Percentiles rank a stretch among this genome's conserved stretches.
These are phyloP conservation scores for Prunus mume DNA, from an alignment of 306 rosid species.

Conservation along the genomic window DNA sequence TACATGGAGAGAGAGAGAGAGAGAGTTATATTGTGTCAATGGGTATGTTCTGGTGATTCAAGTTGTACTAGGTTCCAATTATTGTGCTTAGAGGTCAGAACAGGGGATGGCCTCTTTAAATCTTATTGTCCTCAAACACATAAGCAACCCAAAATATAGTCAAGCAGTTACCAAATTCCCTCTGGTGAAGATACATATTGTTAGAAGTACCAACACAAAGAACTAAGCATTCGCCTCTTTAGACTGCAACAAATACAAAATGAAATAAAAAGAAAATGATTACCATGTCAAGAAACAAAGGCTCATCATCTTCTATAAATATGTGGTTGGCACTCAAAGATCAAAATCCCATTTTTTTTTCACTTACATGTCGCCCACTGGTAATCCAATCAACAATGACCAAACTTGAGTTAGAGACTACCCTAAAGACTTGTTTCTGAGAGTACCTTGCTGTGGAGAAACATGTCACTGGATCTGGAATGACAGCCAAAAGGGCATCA, in stretches of 20 bases:
- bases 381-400: slow-evolving; percentile 95
- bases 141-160: too few relatives aligned
- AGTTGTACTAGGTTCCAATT: background rate
- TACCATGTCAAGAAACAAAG: slow-evolving; percentile 83
- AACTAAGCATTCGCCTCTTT: background rate
- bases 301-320: slow-evolving; percentile 64
- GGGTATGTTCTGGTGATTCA: background rate
- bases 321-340: slow-evolving; percentile 75
- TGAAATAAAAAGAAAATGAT: slow-evolving; percentile 9
- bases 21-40: too few relatives aligned
- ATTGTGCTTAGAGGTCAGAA: too few relatives aligned
- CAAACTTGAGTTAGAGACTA: slow-evolving; percentile 68
- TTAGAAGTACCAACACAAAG: background rate
- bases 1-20: too few relatives aligned
- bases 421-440: slow-evolving; percentile 78
- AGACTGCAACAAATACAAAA: background rate
- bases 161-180: background rate
- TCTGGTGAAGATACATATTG: background rate
- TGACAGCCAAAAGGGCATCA: slow-evolving; percentile 66
- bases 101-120: too few relatives aligned
- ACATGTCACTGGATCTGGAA: slow-evolving; percentile 97
- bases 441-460: slow-evolving; percentile 84
- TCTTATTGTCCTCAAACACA: too few relatives aligned
- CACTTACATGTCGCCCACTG: slow-evolving; percentile 88
- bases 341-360: slow-evolving; percentile 89